phyloP scores from a whole-genome alignment of 352 stramenopile genomes.

The Phytophthora sp. region DNA sequence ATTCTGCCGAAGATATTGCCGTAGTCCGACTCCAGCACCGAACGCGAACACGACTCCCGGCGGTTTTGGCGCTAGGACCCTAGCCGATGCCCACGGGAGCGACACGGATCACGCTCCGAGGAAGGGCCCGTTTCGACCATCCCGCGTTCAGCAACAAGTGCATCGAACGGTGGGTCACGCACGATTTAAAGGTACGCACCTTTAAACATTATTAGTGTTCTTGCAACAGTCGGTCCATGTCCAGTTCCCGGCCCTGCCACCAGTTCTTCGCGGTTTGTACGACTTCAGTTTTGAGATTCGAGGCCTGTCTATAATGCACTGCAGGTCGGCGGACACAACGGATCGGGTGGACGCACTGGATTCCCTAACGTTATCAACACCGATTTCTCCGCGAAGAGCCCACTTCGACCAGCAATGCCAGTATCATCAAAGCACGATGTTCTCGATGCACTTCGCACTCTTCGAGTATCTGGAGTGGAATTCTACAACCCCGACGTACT shows the following conservation, averaged over 20 bases:
- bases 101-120: not conserved
- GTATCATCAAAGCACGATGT: not conserved
- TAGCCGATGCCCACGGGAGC: not conserved
- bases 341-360: not conserved
- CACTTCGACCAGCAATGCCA: not conserved
- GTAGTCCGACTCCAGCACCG: not conserved
- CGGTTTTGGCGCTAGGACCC: too few species aligned
- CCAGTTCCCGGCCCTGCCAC: not conserved
- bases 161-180: not conserved
- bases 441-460: not conserved
- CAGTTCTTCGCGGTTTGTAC: not conserved
- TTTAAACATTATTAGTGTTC: not conserved
- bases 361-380: not conserved
- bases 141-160: not conserved
- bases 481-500: not conserved
- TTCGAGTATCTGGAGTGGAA: not conserved
- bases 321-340: not conserved
- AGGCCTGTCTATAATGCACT: not conserved
- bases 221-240: constrained; percentile 18
- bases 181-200: constrained; percentile 9
- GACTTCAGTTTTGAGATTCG: not conserved
- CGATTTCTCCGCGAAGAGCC: not conserved
- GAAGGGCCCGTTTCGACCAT: not conserved
- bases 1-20: not conserved
- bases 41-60: too few species aligned